Percentiles rank a stretch among this genome's conserved stretches.
These are phyloP conservation scores for Boletus vinaceobasis DNA, from an alignment of 768 basidiomycete genomes.

Conservation along the genomic window DNA sequence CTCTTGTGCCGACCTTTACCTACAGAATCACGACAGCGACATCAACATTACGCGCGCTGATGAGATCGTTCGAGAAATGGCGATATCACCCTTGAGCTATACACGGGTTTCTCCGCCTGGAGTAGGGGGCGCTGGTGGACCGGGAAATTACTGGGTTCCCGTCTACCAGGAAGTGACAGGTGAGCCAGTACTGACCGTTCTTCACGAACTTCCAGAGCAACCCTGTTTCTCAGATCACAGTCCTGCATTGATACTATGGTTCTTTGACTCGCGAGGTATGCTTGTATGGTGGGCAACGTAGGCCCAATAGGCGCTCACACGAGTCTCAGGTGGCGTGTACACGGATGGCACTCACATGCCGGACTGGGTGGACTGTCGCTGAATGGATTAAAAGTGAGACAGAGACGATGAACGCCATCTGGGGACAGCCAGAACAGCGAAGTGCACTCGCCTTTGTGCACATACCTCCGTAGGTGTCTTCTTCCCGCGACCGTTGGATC, in stretches of 20 bases:
- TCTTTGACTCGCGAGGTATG: slow-evolving; percentile 72
- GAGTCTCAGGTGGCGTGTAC: slow-evolving; percentile 45
- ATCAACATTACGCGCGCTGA: slow-evolving; percentile 66
- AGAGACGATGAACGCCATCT: slow-evolving; percentile 48
- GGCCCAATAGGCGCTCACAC: slow-evolving; percentile 1
- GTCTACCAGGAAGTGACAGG: slow-evolving; percentile 43
- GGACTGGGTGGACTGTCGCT: slow-evolving; percentile 71
- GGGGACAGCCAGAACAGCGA: slow-evolving; percentile 52
- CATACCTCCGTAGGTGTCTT: slow-evolving; percentile 59
- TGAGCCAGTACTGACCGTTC: slow-evolving; percentile 4
- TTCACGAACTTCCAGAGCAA: not conserved
- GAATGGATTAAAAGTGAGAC: slow-evolving; percentile 59
- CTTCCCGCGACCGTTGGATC: not conserved
- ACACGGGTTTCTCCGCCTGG: slow-evolving; percentile 58
- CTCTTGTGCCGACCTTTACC: not conserved
- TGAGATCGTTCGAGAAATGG: slow-evolving; percentile 62
- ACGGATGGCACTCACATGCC: slow-evolving; percentile 44
- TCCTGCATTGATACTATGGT: slow-evolving; percentile 62
- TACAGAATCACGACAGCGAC: slow-evolving; percentile 73
- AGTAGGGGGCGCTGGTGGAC: slow-evolving; percentile 61
- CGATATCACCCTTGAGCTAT: slow-evolving; percentile 55
- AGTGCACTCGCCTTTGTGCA: slow-evolving; percentile 71
- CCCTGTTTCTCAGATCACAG: slow-evolving; percentile 25
- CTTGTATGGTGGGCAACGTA: not conserved
- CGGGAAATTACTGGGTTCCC: slow-evolving; percentile 78